phyloP scores from a whole-genome alignment of 306 rosid species.

The Myrica gale region DNA sequence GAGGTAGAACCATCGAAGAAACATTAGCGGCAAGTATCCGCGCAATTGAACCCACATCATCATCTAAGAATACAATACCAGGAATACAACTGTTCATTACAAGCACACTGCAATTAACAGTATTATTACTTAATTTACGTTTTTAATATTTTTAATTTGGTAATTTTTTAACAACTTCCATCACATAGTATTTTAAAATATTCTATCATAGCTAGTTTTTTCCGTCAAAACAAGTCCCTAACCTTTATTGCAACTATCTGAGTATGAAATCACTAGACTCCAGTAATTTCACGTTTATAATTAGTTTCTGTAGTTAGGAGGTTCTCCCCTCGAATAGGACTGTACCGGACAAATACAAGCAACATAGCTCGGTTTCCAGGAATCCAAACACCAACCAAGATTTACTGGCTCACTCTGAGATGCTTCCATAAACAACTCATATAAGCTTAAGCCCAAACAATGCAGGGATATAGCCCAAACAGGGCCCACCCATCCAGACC shows the following conservation, averaged over 20 bases:
- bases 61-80: background rate
- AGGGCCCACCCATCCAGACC: slow-evolving; percentile 12
- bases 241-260: too few species aligned
- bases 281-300: too few species aligned
- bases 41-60: background rate
- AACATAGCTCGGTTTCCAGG: background rate
- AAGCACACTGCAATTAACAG: background rate
- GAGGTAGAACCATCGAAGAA: background rate
- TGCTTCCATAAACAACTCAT: background rate
- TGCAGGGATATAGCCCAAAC: too few species aligned
- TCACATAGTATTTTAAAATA: too few species aligned
- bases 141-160: too few species aligned
- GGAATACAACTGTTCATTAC: background rate
- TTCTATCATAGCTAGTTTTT: too few species aligned
- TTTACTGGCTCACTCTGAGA: background rate
- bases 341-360: background rate
- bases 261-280: too few species aligned
- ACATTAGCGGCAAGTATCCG: background rate
- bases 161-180: too few species aligned
- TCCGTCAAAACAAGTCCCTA: too few species aligned
- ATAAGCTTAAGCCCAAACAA: background rate
- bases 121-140: too few species aligned
- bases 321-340: too few species aligned
- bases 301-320: too few species aligned
- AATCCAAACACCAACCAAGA: background rate